Evolutionary conservation across 2,329 filamentous ascomycete species (phyloP), one percentile per base, ranked within the genome.

Genomic region (Lasiodiplodia theobromae): DNA sequence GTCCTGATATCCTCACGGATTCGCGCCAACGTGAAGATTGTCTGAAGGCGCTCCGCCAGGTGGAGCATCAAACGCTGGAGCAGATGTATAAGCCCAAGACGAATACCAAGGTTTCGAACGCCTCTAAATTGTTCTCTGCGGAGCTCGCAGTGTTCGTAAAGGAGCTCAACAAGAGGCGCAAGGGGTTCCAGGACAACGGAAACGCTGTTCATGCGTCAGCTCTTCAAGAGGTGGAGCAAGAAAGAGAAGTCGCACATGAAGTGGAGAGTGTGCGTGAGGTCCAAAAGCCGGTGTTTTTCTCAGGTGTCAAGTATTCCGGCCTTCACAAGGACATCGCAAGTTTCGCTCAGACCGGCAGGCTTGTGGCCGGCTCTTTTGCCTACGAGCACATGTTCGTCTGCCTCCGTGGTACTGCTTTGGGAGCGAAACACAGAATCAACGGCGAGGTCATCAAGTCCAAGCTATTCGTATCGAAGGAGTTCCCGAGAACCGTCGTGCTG

Each of bases 211-310:
- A 85, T 64, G 81, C 79, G 0, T 86, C 86, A 0, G 85, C 86
- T 0, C 75, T 91, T 0, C 83, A 90, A 58, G 89, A 92, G 67
- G 88, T 85, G 1, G 81, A 84, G 62, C 80, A 83, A 69, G 87
- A 90, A 71, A 79, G 88, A 18, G 86, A 84, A 69, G 82, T 88
- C 0, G 87, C 86, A 3, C 82, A 85, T 18, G 84, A 90, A 70
- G 82, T 89, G 0, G 87, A 91, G 68, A 78, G 82, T 7, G 82
- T 89, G 0, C 84, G 87, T 0, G 83, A 89, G 70, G 78, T 85
- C 2, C 83, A 89, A 72, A 84, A 81, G 34, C 84, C 82, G 0
- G 47, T 75, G 0, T 75, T 81, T 0, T 83, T 81, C 68, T 72
- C 71, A 0, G 73, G 86, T 1, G 73, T 83, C 0, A 69, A 70